Evolutionary conservation across 345 rosid genomes (phyloP), one percentile per base, ranked within the genome.

Genomic region (Luvunga scandens): DNA sequence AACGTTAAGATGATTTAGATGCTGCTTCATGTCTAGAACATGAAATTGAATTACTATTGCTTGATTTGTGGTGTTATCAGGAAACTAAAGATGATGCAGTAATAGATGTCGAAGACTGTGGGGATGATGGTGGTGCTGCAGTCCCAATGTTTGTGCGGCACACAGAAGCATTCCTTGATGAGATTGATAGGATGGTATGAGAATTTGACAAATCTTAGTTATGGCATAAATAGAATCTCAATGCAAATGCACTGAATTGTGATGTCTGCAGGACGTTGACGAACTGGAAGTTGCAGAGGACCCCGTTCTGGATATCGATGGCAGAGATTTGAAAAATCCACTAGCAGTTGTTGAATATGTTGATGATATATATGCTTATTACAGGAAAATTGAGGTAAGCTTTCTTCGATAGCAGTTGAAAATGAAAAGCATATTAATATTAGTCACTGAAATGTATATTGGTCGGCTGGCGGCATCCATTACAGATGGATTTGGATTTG

Each of bases 121-220:
- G 84, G 93, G 93, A 62, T 87, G 81, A 66, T 19, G 82, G 77
- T 24, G 85, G 83, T 59, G 84, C 75, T 30, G 84, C 86, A 25
- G 94, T 81, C 75, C 98, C 98, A 16, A 89, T 89, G 91, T 94
- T 87, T 84, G 94, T 94, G 66, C 97, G 91, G 59, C 98, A 91
- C 82, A 91, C 97, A 13, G 95, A 90, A 85, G 94, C 98, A 71
- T 89, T 94, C 91, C 82, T 90, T 82, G 98, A 90, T 19, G 98
- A 94, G 81, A 94, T 92, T 75, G 97, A 96, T 66, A 62, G 86
- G 78, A 92, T 96, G 99, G 99, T 94, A 91, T 24, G 14, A 28
- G 39, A 66, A 66, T 21, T 34, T 66, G 9, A 9, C 21, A 13
- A 65, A 59, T 39, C 50, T 30, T 30, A n/a, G 21, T 50, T 45